Conservation (phyloP, 2,329 filamentous ascomycete genomes). For the Magnaporthiopsis rhizophila region DNA sequence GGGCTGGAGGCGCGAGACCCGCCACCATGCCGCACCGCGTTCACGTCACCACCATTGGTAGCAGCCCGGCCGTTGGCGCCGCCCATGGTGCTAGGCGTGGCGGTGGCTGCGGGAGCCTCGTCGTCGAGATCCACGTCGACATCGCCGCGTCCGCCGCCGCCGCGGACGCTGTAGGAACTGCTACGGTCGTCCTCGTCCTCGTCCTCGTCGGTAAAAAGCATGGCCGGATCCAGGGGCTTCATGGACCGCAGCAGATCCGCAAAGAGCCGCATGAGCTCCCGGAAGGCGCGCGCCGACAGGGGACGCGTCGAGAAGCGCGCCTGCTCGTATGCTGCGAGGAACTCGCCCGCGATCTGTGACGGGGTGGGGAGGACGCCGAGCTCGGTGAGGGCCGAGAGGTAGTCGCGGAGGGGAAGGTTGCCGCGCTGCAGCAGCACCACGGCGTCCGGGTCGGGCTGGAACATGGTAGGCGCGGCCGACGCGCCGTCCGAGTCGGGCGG, state of each 20-base stretch:
- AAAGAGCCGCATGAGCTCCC: constrained; percentile 75
- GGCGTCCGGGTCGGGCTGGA: constrained; percentile 53
- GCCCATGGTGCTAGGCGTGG: constrained; percentile 21
- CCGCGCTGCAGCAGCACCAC: constrained; percentile 64
- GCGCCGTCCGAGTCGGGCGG: constrained; percentile 11
- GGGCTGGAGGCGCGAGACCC: constrained; percentile 8
- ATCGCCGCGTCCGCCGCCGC: constrained; percentile 12
- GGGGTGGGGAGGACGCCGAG: constrained; percentile 50
- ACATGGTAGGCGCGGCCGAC: constrained; percentile 22
- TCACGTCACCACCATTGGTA: not conserved
- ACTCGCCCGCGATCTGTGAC: constrained; percentile 40
- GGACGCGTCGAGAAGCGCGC: constrained; percentile 72
- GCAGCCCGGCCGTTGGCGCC: constrained; percentile 5
- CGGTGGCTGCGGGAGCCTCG: constrained; percentile 33
- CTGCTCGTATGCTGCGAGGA: constrained; percentile 71
- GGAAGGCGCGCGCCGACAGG: constrained; percentile 63
- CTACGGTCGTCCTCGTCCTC: constrained; percentile 20
- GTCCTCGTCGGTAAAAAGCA: constrained; percentile 31
- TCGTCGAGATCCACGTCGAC: constrained; percentile 36
- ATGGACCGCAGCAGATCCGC: constrained; percentile 73
- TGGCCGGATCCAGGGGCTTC: constrained; percentile 49
- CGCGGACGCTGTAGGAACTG: not conserved
- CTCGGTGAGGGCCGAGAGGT: constrained; percentile 61
- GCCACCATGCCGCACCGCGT: not conserved
- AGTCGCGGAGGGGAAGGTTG: constrained; percentile 70